Conservation (phyloP, 75 land plant species). For the Chamaecyparis obtusa region DNA sequence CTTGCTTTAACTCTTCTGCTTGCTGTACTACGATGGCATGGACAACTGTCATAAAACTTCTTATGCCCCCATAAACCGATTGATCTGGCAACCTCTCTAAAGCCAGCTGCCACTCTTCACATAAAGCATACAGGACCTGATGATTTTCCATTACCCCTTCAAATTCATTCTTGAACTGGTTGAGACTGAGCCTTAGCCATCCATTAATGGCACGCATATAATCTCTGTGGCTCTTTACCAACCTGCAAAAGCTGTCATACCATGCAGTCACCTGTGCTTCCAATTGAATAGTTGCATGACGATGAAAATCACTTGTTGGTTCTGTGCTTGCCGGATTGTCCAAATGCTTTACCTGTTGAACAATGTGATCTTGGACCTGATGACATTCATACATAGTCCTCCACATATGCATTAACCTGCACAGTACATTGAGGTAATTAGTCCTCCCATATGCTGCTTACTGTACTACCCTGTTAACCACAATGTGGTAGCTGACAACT, state of each 20-base stretch:
- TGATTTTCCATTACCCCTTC: conserved; percentile 11
- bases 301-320: conserved; percentile 76
- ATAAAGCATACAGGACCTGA: conserved; percentile 38
- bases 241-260: conserved; percentile 63
- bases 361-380: conserved; percentile 76
- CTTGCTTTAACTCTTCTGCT: conserved; percentile 68
- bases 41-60: conserved; percentile 75
- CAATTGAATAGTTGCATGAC: conserved; percentile 72
- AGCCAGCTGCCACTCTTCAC: conserved; percentile 83
- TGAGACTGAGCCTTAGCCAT: conserved; percentile 74
- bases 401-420: conserved; percentile 92
- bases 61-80: conserved; percentile 86
- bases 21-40: conserved; percentile 71
- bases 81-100: conserved; percentile 82
- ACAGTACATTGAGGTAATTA: background rate
- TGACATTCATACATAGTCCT: conserved; percentile 84
- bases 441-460: background rate
- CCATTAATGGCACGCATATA: conserved; percentile 71
- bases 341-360: conserved; percentile 64
- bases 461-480: background rate
- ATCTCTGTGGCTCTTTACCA: conserved; percentile 66
- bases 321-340: conserved; percentile 41
- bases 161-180: conserved; percentile 33
- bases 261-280: conserved; percentile 73
- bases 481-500: background rate